Evolutionary conservation across 1,139 yeast genomes (phyloP).

Genomic region (Kodamaea arcana): DNA sequence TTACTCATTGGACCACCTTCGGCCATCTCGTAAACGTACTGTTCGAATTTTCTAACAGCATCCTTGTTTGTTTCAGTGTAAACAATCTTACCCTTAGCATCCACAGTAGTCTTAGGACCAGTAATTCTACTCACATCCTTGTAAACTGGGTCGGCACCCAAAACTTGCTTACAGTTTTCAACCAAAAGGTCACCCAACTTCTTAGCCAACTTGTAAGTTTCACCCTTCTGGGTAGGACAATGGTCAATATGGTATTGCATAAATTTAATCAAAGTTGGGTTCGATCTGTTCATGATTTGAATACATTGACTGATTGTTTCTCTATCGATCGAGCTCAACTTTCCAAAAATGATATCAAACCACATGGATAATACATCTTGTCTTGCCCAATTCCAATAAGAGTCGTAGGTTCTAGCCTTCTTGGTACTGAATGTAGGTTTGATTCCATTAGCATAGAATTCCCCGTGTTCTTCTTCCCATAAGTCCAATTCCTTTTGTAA

Average conservation of each 20-base stretch:
- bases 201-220: slow-evolving; percentile 82
- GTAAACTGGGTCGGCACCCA: slow-evolving; percentile 81
- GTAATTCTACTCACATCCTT: slow-evolving; percentile 93
- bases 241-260: slow-evolving; percentile 97
- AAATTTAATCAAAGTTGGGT: slow-evolving; percentile 87
- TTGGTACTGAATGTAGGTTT: slow-evolving; percentile 84
- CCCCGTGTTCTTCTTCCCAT: slow-evolving; percentile 95
- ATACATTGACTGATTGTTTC: slow-evolving; percentile 96
- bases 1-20: slow-evolving; percentile 85
- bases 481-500: slow-evolving; percentile 88
- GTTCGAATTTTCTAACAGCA: slow-evolving; percentile 89
- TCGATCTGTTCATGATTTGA: slow-evolving; percentile 95
- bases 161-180: slow-evolving; percentile 89
- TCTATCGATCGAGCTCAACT: slow-evolving; percentile 83
- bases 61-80: slow-evolving; percentile 87
- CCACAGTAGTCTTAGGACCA: slow-evolving; percentile 89
- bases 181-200: slow-evolving; percentile 88
- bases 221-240: slow-evolving; percentile 86
- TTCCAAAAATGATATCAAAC: slow-evolving; percentile 93
- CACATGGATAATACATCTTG: slow-evolving; percentile 94
- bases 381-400: slow-evolving; percentile 99
- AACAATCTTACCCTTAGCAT: slow-evolving; percentile 79
- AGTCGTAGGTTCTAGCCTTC: slow-evolving; percentile 94
- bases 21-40: slow-evolving; percentile 95
- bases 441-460: slow-evolving; percentile 87